phyloP scores from a whole-genome alignment of 73 alveolate genomes.

The Urostyla sp. region DNA sequence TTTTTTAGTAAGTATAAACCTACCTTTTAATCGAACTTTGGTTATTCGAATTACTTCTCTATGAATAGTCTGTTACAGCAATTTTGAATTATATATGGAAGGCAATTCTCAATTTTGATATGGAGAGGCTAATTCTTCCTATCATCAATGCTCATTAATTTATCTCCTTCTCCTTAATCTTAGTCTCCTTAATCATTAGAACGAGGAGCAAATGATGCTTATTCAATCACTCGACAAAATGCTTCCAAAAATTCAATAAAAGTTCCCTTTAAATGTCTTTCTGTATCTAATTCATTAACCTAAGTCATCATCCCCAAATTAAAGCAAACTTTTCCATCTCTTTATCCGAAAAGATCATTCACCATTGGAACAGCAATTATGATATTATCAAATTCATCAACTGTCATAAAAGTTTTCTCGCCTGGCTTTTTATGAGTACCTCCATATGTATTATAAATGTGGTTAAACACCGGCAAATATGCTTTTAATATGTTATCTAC shows the following conservation, averaged over 20 bases:
- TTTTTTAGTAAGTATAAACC: constrained; percentile 52
- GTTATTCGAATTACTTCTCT: constrained; percentile 53
- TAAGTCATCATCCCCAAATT: constrained; percentile 54
- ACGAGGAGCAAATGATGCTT: constrained; percentile 40
- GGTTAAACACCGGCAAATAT: constrained; percentile 20
- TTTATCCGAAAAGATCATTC: constrained; percentile 51
- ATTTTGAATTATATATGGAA: constrained; percentile 38
- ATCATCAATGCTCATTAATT: too few species aligned
- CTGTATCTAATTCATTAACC: constrained; percentile 59
- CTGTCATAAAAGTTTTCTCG: constrained; percentile 48
- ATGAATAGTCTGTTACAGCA: constrained; percentile 51
- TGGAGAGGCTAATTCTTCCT: constrained; percentile 47
- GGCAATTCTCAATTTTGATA: constrained; percentile 41
- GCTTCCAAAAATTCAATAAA: constrained; percentile 67
- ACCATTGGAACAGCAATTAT: constrained; percentile 38
- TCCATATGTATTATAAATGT: constrained; percentile 43
- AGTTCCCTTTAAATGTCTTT: constrained; percentile 49
- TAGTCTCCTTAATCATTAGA: neutral
- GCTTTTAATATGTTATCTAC: constrained; percentile 59
- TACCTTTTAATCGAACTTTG: constrained; percentile 27
- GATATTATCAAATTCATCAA: constrained; percentile 58
- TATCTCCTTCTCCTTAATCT: neutral
- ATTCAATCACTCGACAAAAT: constrained; percentile 47
- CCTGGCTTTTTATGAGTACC: constrained; percentile 67
- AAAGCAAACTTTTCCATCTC: constrained; percentile 50